A percentile compares a stretch with the other conserved stretches of the same genome.
Conservation (phyloP, 352 stramenopile species). For the Phytophthora pluvialis region DNA sequence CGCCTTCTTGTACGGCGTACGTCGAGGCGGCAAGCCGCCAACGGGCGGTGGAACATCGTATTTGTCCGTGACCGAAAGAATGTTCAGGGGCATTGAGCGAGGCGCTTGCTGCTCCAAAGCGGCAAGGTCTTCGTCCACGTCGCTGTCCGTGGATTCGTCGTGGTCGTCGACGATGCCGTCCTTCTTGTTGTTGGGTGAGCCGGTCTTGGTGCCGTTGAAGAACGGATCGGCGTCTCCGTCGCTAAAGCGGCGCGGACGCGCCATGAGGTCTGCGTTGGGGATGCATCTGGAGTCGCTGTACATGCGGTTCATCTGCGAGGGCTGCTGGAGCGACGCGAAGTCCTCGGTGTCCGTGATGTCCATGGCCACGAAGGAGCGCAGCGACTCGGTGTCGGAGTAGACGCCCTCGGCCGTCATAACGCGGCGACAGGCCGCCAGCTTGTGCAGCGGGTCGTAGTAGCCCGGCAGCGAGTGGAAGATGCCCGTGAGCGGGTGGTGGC, state of each 20-base stretch:
- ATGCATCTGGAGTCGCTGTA: conserved; percentile 74
- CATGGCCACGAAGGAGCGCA: conserved; percentile 81
- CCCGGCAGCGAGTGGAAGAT: conserved; percentile 88
- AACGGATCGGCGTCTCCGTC: conserved; percentile 82
- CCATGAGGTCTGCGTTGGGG: conserved; percentile 38
- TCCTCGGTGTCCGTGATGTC: conserved; percentile 74
- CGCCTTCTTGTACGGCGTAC: conserved; percentile 42
- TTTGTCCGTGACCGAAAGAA: conserved; percentile 47
- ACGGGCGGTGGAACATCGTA: conserved; percentile 41
- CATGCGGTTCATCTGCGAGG: conserved; percentile 70
- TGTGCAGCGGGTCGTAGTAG: conserved; percentile 88
- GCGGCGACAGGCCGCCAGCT: conserved; percentile 71
- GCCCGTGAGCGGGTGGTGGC: conserved; percentile 85
- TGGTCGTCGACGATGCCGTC: conserved; percentile 32
- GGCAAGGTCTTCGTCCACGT: conserved; percentile 33
- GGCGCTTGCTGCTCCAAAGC: conserved; percentile 28
- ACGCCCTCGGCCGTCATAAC: conserved; percentile 61
- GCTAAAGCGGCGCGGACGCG: conserved; percentile 76
- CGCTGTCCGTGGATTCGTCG: conserved; percentile 41
- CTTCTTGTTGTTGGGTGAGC: conserved; percentile 36
- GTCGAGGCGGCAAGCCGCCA: conserved; percentile 34
- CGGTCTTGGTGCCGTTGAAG: conserved; percentile 47
- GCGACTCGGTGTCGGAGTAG: conserved; percentile 76
- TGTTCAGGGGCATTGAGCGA: conserved; percentile 27
- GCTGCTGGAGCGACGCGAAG: conserved; percentile 56